Evolutionary conservation across 1,284 basidiomycete genomes (phyloP), one percentile per base, ranked within the genome.

Genomic region (Phylloboletellus chloephorus): DNA sequence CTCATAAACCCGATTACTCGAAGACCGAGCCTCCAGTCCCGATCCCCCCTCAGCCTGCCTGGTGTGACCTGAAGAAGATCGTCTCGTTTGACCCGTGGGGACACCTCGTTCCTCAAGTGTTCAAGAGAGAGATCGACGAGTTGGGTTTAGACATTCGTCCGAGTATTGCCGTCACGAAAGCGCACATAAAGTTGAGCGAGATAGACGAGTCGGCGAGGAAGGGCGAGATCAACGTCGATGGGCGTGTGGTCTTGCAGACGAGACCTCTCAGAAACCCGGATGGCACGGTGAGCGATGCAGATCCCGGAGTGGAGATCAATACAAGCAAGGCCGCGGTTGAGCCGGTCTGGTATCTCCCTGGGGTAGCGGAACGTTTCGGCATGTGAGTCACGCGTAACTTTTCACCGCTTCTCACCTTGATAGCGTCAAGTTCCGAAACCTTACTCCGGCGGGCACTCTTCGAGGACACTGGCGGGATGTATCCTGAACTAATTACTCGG

Each of bases 31-130:
- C 95, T 0, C 88, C 92, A 0, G 81, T 97, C 23, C 68, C 76
- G 7, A 83, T 97, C 48, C 84, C 83, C 4, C 86, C 82, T 11
- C 83, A 90, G 52, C 79, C 85, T 0, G 66, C 81, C 3, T 98
- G 94, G 93, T 82, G 70, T 44, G 82, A 88, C 51, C 73, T 78
- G 2, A 64, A 57, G 53, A 93, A 91, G 75, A 96, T 98, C 58
- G 92, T 96, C 22, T 84, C 85, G 2, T 86, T 98, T 61, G 95
- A 98, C 61, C 94, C 94, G 0, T 97, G 82, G 79, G 94, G 94
- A 3, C 94, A 97, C 58, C 71, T 97, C 44, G 85, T 86, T 0
- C 91, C 88, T 12, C 77, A 79, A 37, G 76, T 88, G 2, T 97
- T 84, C 71, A 72, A 70, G 43, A 68, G 68, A 47, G 81, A 89